Evolutionary conservation across 192 early-diverging fungal genomes (phyloP), one percentile per base, ranked within the genome.

Genomic region (Backusella macrospora): DNA sequence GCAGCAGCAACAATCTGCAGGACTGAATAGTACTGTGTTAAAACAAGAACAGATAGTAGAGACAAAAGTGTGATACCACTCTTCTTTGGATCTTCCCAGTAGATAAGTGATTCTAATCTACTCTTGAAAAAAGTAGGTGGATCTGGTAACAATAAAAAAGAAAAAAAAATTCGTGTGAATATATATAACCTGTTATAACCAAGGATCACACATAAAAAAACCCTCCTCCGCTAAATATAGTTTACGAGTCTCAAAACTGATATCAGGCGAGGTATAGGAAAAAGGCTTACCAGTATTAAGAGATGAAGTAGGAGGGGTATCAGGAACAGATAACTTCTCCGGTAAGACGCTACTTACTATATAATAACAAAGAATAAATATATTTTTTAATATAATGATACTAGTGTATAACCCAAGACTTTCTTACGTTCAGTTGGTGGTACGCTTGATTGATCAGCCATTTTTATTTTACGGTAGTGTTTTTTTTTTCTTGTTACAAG

Each of bases 21-120:
- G 18, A 80, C 29, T 4, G 78, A 80, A 16, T 72, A 75, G 39
- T 68, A 80, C 29, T 76, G 70, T n/a, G 78, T 80, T 48, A 80
- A 65, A 26, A 76, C 55, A 29, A 80, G 21, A 1, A 76, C 12
- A n/a, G 34, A 52, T 1, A 80, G 39, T 1, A 71, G 72, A 12
- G 45, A 14, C 12, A 26, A 29, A 6, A 80, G 67, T 6, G 23
- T 48, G 10, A 69, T 63, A 15, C n/a, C 69, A 48, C 74, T 76
- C 34, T 65, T 65, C 14, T 67, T 38, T 9, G 78, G 78, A 21
- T 80, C 62, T 40, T 80, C 73, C 78, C 78, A 80, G 16, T 66
- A 64, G 23, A 80, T 70, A 5, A 76, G 71, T 6, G 73, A 75
- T 26, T 65, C 37, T 7, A 71, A 44, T 39, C 66, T 68, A 38